Evolutionary conservation across 192 early-diverging fungal genomes (phyloP), one percentile per base, ranked within the genome.

Genomic region (Mortierella antarctica): DNA sequence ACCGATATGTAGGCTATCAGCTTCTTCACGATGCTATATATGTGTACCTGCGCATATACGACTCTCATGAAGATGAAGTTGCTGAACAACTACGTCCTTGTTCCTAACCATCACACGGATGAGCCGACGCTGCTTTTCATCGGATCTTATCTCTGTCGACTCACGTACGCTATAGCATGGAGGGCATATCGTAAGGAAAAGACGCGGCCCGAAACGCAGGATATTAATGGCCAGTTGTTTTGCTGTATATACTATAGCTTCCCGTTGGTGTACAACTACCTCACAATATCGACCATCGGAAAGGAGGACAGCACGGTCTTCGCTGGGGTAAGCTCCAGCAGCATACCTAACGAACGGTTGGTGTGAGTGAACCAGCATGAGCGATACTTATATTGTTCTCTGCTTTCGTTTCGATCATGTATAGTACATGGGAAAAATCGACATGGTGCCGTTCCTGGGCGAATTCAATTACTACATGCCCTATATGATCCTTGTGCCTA

Each of bases 231-330:
- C 46, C 18, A n/a, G n/a, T n/a, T n/a, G 39, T 65, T 40, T 52
- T 56, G 12, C 23, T 62, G 17, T 10, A 9, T 31, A 10, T 44
- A 11, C 14, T 70, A 10, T 58, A 65, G 80, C 81, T 81, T 87
- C 83, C 97, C 97, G 10, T 87, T 99, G 47, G 97, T 95, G 70
- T 98, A 98, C 85, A 99, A 99, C 82, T 98, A 95, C 70, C 86
- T 98, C 31, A 97, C 94, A 52, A 86, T 93, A 73, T 88, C 88
- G 17, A 70, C 74, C n/a, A 72, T 79, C 52, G 65, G 68, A 9
- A 83, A 83, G 60, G 82, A 83, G 48, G 83, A 86, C 57, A 77
- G 68, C 46, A 88, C 90, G 10, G 85, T 88, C 20, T 91, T 92
- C 53, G 46, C 57, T 54, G 47, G 47, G 17, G 83, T 84, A 84